Conservation (phyloP, 805 yeast genomes). For the Candida silvicultrix region DNA sequence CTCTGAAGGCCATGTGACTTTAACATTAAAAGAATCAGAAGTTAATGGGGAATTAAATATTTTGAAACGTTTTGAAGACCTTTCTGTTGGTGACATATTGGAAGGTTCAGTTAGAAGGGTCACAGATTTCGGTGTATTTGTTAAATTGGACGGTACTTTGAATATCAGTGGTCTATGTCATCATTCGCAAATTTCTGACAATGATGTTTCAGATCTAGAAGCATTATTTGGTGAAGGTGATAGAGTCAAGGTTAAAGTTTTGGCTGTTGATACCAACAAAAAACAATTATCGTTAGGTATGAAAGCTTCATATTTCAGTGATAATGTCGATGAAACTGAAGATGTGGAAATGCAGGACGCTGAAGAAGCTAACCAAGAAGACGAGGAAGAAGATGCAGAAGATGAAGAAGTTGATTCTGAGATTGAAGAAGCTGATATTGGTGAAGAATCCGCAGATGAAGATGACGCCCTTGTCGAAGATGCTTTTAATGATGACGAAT, state of each 20-base stretch:
- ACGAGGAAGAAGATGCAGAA: conserved; percentile 16
- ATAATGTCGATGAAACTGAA: conserved; percentile 20
- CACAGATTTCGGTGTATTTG: conserved; percentile 88
- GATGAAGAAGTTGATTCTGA: conserved; percentile 15
- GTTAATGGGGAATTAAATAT: conserved; percentile 62
- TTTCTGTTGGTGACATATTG: conserved; percentile 60
- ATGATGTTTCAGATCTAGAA: conserved; percentile 46
- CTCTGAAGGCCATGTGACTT: conserved; percentile 55
- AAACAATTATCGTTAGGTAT: conserved; percentile 82
- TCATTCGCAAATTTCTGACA: conserved; percentile 75
- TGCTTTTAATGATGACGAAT: conserved; percentile 4
- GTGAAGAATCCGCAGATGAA: conserved; percentile 17
- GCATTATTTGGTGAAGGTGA: conserved; percentile 84
- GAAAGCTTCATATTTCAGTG: conserved; percentile 83
- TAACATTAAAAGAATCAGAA: conserved; percentile 78
- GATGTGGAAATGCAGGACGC: conserved; percentile 18
- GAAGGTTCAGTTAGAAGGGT: conserved; percentile 76
- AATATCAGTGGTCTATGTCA: conserved; percentile 85
- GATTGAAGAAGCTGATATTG: conserved; percentile 17
- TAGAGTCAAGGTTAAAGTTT: conserved; percentile 76
- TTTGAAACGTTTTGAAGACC: conserved; percentile 58
- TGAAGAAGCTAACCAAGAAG: conserved; percentile 18
- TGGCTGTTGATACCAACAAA: conserved; percentile 55
- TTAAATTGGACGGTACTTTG: conserved; percentile 67
- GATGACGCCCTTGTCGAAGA: conserved; percentile 7